Conservation (phyloP, 768 basidiomycete species). For the Leccinum uliginosum region DNA sequence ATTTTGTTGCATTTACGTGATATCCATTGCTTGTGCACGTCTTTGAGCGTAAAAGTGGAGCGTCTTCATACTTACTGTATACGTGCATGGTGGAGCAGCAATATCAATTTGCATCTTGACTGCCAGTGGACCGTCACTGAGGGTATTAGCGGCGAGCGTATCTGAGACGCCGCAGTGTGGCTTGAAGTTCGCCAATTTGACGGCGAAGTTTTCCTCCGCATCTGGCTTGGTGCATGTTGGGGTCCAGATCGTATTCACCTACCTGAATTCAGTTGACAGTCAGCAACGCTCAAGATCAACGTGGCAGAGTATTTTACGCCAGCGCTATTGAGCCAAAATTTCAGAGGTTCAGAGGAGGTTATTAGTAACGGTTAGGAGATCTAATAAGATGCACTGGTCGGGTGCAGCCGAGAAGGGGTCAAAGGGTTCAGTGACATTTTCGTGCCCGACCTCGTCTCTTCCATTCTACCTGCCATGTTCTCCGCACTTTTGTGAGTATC, state of each 20-base stretch:
- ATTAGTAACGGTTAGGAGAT: neutral
- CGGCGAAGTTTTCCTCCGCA: neutral
- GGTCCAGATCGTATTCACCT: no score
- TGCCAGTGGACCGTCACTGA: no score
- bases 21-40: no score
- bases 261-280: no score
- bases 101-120: no score
- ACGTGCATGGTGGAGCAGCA: no score
- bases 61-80: no score
- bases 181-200: neutral
- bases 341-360: neutral
- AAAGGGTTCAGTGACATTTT: neutral
- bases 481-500: constrained; percentile 72
- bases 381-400: neutral
- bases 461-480: constrained; percentile 56
- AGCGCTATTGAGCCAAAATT: no score
- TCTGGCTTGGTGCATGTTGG: neutral
- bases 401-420: constrained; percentile 13
- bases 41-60: no score
- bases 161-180: neutral
- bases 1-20: neutral
- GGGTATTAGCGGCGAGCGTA: no score
- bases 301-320: no score
- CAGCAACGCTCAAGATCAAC: no score
- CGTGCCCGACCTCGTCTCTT: neutral